Conservation (phyloP, 345 rosid species). For the Lenwebbia sp. region DNA sequence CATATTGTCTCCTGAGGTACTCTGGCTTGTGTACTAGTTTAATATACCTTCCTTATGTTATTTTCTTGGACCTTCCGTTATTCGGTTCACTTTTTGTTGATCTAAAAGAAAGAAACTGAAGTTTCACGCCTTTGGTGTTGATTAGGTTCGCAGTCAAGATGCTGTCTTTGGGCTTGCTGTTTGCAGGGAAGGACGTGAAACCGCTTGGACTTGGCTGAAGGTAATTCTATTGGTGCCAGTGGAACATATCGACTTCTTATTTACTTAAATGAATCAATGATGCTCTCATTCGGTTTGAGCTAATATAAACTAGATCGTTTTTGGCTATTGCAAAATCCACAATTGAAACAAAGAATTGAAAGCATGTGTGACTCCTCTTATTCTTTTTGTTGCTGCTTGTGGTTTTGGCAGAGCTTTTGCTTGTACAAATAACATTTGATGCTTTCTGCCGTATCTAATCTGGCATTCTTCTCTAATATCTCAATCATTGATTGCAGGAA, state of each 20-base stretch:
- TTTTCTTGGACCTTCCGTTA: background rate
- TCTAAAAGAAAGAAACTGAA: background rate
- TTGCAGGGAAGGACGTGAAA: constrained; percentile 81
- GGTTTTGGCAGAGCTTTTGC: background rate
- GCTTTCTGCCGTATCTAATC: background rate
- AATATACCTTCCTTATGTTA: background rate
- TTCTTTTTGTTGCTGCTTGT: background rate
- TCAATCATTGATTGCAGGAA: constrained; percentile 15
- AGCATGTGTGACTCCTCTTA: background rate
- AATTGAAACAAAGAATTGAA: background rate
- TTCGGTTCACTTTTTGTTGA: background rate
- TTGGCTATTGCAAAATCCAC: background rate
- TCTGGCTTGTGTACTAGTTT: background rate
- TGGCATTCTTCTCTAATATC: background rate
- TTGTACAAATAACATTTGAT: background rate
- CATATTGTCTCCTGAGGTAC: constrained; percentile 69
- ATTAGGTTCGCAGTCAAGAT: constrained; percentile 86
- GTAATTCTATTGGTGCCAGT: constrained; percentile 10
- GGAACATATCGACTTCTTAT: background rate
- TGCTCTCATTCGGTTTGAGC: background rate
- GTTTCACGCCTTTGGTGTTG: background rate
- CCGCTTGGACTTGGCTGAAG: constrained; percentile 90
- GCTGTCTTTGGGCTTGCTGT: constrained; percentile 66
- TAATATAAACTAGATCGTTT: background rate
- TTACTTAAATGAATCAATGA: background rate